phyloP scores from a whole-genome alignment of 495 filamentous ascomycete genomes.

The Filosporella fistucella region DNA sequence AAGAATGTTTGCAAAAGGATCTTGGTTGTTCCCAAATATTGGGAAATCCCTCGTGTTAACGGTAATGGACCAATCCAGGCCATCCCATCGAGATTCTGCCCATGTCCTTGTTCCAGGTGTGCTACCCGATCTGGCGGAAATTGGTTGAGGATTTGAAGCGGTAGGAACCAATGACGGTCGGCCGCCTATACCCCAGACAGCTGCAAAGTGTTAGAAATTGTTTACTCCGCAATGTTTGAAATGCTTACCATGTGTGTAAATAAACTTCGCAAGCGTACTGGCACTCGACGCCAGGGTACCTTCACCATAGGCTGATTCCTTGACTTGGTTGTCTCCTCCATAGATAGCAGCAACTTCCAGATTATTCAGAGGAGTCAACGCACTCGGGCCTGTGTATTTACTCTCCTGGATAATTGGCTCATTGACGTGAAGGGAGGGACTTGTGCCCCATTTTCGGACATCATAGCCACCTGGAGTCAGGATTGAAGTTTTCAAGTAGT shows the following conservation, averaged over 20 bases:
- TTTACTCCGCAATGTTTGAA: background rate
- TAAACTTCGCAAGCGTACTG: slow-evolving; percentile 13
- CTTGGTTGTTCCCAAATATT: background rate
- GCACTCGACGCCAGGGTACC: slow-evolving; percentile 5
- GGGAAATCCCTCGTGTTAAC: slow-evolving; percentile 8
- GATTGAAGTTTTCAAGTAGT: slow-evolving; percentile 8
- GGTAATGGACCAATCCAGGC: slow-evolving; percentile 3
- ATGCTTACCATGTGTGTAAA: slow-evolving; percentile 14
- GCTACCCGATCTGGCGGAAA: background rate
- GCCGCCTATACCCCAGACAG: slow-evolving; percentile 1
- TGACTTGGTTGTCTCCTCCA: slow-evolving; percentile 16
- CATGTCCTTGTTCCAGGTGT: slow-evolving; percentile 2
- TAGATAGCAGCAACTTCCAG: slow-evolving; percentile 11
- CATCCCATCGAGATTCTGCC: background rate
- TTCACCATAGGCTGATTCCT: slow-evolving; percentile 11
- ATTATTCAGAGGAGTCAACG: background rate
- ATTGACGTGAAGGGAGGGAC: slow-evolving; percentile 1
- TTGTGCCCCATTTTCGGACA: slow-evolving; percentile 11
- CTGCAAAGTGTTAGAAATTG: background rate
- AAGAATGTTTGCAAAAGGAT: slow-evolving; percentile 8
- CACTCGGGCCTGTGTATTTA: background rate
- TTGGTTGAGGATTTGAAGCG: too few species aligned
- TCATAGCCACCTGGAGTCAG: slow-evolving; percentile 8
- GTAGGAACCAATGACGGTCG: background rate
- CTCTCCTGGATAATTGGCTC: slow-evolving; percentile 19